phyloP scores from a whole-genome alignment of 345 rosid species.

The Draba incana region DNA sequence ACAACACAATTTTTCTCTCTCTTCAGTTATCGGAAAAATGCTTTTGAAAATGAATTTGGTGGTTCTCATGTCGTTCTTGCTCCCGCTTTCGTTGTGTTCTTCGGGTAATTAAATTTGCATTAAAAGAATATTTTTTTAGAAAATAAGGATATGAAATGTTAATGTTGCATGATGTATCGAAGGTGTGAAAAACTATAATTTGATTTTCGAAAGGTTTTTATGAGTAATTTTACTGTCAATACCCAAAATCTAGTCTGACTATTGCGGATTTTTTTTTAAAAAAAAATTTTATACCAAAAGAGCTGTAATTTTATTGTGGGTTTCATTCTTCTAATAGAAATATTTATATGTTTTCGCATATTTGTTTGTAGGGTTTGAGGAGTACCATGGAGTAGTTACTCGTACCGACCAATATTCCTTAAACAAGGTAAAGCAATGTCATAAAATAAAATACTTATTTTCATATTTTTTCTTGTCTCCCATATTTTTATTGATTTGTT shows the following conservation, averaged over 20 bases:
- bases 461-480: neutral
- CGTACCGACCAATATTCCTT: constrained; percentile 13
- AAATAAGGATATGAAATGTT: too few species aligned
- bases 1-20: neutral
- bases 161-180: neutral
- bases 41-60: constrained; percentile 2
- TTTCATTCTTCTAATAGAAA: too few species aligned
- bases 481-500: neutral
- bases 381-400: constrained; percentile 9
- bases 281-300: too few species aligned
- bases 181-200: neutral
- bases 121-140: neutral
- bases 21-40: neutral
- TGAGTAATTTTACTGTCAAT: neutral
- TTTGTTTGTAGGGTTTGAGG: constrained; percentile 12
- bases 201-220: neutral
- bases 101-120: constrained; percentile 23
- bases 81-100: constrained; percentile 22
- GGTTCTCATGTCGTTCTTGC: constrained; percentile 13
- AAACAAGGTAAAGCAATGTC: constrained; percentile 21
- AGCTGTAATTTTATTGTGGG: too few species aligned
- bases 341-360: neutral
- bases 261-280: too few species aligned
- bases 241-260: neutral
- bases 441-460: neutral